A percentile compares a stretch with the other conserved stretches of the same genome.
phyloP scores from a whole-genome alignment of 176 grass and related monocot species.

The Otatea glauca region DNA sequence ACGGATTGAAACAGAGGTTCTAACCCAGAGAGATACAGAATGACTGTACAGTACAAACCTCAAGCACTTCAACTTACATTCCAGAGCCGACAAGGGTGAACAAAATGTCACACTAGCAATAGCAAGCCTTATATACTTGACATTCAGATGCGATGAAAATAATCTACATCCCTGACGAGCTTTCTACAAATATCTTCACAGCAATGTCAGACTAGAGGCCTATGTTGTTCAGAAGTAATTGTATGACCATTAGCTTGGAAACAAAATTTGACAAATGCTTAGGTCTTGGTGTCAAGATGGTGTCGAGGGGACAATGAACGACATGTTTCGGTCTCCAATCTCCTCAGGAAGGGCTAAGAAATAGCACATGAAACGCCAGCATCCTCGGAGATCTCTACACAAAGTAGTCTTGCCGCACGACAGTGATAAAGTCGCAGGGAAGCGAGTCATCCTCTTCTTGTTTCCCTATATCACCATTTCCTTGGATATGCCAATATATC shows the following conservation, averaged over 20 bases:
- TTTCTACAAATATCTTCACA: conserved; percentile 31
- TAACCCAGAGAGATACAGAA: not conserved
- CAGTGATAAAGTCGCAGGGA: conserved; percentile 67
- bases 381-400: conserved; percentile 44
- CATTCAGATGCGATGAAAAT: conserved; percentile 1
- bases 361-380: conserved; percentile 7
- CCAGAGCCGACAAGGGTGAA: not conserved
- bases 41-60: conserved; percentile 18
- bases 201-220: not conserved
- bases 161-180: conserved; percentile 22
- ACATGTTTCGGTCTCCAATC: conserved; percentile 6
- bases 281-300: conserved; percentile 24
- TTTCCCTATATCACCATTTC: conserved; percentile 67
- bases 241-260: not conserved
- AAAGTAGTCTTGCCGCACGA: conserved; percentile 88
- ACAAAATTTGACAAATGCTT: conserved; percentile 40
- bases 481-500: conserved; percentile 97
- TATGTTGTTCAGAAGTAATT: conserved; percentile 5
- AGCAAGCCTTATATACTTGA: conserved; percentile 31
- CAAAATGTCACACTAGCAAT: not conserved
- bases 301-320: not conserved
- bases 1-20: not conserved
- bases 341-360: not conserved
- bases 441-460: conserved; percentile 73
- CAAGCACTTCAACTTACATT: conserved; percentile 5